Evolutionary conservation across 805 yeast species (phyloP), one percentile per base, ranked within the genome.

Genomic region (Metschnikowia baotianmanensis): DNA sequence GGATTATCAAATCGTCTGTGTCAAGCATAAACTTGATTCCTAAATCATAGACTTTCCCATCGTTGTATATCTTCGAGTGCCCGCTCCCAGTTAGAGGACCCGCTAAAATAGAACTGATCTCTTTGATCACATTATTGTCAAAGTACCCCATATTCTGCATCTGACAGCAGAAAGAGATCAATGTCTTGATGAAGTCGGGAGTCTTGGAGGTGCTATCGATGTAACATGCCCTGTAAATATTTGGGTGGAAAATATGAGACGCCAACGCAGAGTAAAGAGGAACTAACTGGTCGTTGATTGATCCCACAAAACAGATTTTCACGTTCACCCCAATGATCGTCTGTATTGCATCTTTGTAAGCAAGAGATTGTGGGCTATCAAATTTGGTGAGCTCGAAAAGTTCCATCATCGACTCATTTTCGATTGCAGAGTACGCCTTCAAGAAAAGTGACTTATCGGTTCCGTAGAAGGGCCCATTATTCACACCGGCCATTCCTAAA

Each of bases 41-140:
- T 46, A 86, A 58, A 49, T 82, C 86, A 58, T 91, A 91, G 1
- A 93, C 98, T 41, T 81, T 77, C 4, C 82, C 78, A 49, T 87
- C 96, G 53, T 86, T 84, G 61, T 91, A 91, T 20, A 93, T 80
- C 47, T 77, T 83, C 0, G 97, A 89, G 59, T 91, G 99, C 0
- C 99, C 99, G 6, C 93, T 90, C 3, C 97, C 96, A 0, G 96
- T 91, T 38, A 93, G 67, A 1, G 96, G 85, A 0, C 99, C 99
- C 0, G 95, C 93, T 47, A 34, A 40, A 27, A 43, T 31, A 3
- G 52, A 43, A 40, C 96, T 86, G 31, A 91, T 74, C 57, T 93
- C 97, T 47, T 82, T 82, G 16, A 91, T 70, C 11, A 93, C 84
- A 17, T 89, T 93, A 57, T 87, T 91, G 57, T 91, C 99, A 35